These are phyloP conservation scores for Geotrichum fermentans DNA, from an alignment of 1,139 yeast genomes.

Conservation along the genomic window DNA sequence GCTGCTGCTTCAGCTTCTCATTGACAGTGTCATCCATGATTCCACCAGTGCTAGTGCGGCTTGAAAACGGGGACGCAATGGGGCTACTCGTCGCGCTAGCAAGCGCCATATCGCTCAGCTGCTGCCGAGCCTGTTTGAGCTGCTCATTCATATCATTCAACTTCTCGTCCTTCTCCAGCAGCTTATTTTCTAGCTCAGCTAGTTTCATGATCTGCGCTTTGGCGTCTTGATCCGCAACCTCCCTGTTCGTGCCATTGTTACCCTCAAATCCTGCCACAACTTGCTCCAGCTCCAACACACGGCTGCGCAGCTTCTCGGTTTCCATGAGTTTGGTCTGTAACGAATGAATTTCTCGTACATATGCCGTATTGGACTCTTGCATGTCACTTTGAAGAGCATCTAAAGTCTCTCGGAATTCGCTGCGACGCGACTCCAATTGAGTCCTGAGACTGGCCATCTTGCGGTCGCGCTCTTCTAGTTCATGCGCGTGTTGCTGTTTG, in stretches of 20 bases:
- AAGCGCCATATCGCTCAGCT: slow-evolving; percentile 14
- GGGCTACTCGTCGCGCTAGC: background rate
- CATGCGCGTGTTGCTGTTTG: slow-evolving; percentile 5
- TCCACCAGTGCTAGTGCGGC: slow-evolving; percentile 1
- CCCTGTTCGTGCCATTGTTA: background rate
- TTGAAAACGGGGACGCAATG: slow-evolving; percentile 2
- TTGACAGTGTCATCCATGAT: slow-evolving; percentile 8
- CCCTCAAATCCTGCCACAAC: slow-evolving; percentile 28
- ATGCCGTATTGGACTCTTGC: slow-evolving; percentile 29
- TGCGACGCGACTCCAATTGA: slow-evolving; percentile 34
- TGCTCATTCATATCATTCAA: slow-evolving; percentile 30
- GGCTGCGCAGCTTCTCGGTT: slow-evolving; percentile 25
- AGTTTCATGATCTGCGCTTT: slow-evolving; percentile 29
- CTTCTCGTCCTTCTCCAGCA: slow-evolving; percentile 34
- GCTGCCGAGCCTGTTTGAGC: slow-evolving; percentile 28
- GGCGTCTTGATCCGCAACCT: slow-evolving; percentile 30
- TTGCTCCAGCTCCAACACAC: slow-evolving; percentile 28
- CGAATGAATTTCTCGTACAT: slow-evolving; percentile 29
- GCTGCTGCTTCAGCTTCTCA: slow-evolving; percentile 11
- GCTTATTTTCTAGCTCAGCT: slow-evolving; percentile 36
- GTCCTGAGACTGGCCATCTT: slow-evolving; percentile 28
- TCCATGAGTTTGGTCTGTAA: slow-evolving; percentile 29
- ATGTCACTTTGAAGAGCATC: slow-evolving; percentile 33
- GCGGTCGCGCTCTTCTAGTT: slow-evolving; percentile 30
- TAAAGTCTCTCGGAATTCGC: slow-evolving; percentile 34